Conservation (phyloP, 805 yeast species). For the Lipomyces mesembrius region DNA sequence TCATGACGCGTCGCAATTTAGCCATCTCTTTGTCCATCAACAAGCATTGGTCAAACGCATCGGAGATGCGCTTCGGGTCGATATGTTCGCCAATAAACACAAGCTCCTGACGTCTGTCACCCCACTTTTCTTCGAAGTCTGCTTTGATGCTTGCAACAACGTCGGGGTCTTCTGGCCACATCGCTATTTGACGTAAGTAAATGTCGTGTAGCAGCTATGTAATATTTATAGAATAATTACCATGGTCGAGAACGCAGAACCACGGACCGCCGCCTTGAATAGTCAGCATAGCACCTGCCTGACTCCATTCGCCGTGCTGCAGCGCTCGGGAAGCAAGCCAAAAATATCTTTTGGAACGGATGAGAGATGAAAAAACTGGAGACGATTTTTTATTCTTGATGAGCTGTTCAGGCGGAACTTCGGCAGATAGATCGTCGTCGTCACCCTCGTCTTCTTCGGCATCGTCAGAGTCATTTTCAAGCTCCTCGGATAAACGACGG, state of each 20-base stretch:
- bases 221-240: neutral
- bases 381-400: slow-evolving; percentile 48
- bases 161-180: slow-evolving; percentile 46
- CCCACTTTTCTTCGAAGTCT: slow-evolving; percentile 50
- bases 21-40: slow-evolving; percentile 49
- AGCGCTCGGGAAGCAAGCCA: slow-evolving; percentile 53
- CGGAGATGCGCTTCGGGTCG: slow-evolving; percentile 43
- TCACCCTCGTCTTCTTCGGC: slow-evolving; percentile 33
- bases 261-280: slow-evolving; percentile 52
- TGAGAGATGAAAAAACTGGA: slow-evolving; percentile 46
- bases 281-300: slow-evolving; percentile 53
- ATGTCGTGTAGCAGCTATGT: neutral
- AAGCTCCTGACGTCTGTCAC: slow-evolving; percentile 54
- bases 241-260: slow-evolving; percentile 42
- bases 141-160: slow-evolving; percentile 45
- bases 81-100: slow-evolving; percentile 53
- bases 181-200: slow-evolving; percentile 41
- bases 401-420: slow-evolving; percentile 29
- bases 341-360: slow-evolving; percentile 53
- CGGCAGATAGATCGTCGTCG: slow-evolving; percentile 1
- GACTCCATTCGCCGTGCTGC: slow-evolving; percentile 53
- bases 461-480: slow-evolving; percentile 17
- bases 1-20: slow-evolving; percentile 43
- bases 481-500: neutral
- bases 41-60: slow-evolving; percentile 49